Conservation (phyloP, 768 basidiomycete species). For the Amanita rubescens region DNA sequence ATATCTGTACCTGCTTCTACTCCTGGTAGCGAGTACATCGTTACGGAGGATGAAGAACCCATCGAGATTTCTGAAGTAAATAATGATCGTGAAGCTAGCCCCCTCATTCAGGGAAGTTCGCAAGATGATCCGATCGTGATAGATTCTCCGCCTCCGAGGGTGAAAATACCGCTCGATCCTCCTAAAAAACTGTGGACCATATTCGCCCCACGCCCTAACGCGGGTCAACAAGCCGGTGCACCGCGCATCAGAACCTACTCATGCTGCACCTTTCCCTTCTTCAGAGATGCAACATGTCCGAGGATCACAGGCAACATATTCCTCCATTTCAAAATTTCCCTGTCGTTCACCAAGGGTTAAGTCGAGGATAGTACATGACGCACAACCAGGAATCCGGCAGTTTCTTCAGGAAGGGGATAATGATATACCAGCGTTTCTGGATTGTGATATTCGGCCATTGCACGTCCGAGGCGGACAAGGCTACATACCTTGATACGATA, state of each 20-base stretch:
- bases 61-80: background rate
- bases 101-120: conserved; percentile 14
- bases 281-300: conserved; percentile 51
- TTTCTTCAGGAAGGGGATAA: background rate
- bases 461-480: background rate
- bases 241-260: conserved; percentile 8
- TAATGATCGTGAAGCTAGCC: background rate
- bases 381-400: background rate
- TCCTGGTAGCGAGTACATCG: background rate
- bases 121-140: conserved; percentile 38
- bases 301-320: conserved; percentile 42
- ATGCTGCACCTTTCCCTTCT: conserved; percentile 40
- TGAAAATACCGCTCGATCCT: conserved; percentile 9
- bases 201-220: conserved; percentile 30
- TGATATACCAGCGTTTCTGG: background rate
- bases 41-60: conserved; percentile 3
- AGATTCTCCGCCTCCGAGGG: conserved; percentile 32
- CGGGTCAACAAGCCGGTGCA: conserved; percentile 10
- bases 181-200: conserved; percentile 36
- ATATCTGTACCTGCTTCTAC: background rate
- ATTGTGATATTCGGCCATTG: background rate
- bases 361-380: background rate
- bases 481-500: conserved; percentile 17
- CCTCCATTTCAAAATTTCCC: conserved; percentile 4
- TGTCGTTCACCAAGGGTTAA: background rate